Evolutionary conservation across 768 basidiomycete species (phyloP).

Genomic region (Pleurotus eryngii): DNA sequence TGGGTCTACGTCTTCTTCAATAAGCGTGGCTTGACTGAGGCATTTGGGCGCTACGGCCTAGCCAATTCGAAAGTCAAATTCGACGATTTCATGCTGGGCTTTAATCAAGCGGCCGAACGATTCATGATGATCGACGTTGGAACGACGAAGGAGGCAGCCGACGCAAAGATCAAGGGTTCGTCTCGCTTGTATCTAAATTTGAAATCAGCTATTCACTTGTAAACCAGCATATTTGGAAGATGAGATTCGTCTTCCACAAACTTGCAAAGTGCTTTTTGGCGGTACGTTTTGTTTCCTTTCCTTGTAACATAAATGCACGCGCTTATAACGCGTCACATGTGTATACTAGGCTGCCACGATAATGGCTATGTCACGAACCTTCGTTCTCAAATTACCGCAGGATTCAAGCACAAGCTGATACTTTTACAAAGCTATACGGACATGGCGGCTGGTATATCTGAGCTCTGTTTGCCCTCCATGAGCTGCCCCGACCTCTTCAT

Average conservation of each 20-base stretch:
- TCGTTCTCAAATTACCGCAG: constrained; percentile 61
- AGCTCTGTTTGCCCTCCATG: constrained; percentile 53
- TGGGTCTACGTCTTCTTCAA: constrained; percentile 65
- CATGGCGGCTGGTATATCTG: constrained; percentile 54
- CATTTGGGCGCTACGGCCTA: constrained; percentile 39
- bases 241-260: constrained; percentile 61
- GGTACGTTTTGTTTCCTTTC: constrained; percentile 34
- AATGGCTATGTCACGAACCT: constrained; percentile 66
- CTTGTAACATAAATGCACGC: constrained; percentile 2
- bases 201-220: constrained; percentile 1
- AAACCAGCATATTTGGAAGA: constrained; percentile 51
- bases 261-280: constrained; percentile 64
- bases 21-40: constrained; percentile 55
- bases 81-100: constrained; percentile 65
- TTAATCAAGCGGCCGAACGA: constrained; percentile 65
- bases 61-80: constrained; percentile 39
- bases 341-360: constrained; percentile 59
- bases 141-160: constrained; percentile 68
- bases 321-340: background rate
- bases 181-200: constrained; percentile 11
- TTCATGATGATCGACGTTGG: constrained; percentile 74
- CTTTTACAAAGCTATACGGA: constrained; percentile 62
- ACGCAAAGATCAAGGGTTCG: constrained; percentile 72
- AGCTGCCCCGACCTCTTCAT: constrained; percentile 60
- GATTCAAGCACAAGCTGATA: constrained; percentile 60